Conservation (phyloP, 139 green algal species). For the Picochlorum sp. region DNA sequence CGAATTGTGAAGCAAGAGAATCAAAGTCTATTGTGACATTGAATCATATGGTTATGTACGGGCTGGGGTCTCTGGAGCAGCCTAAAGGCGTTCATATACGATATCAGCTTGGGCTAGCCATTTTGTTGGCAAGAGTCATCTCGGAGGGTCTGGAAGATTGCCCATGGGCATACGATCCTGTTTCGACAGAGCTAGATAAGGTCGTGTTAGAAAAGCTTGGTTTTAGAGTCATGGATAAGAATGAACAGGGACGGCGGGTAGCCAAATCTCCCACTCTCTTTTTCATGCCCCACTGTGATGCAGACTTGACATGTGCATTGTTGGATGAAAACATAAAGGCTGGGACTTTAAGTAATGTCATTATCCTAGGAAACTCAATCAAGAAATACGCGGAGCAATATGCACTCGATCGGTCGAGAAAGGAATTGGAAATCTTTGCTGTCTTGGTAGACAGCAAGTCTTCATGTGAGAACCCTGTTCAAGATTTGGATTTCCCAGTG, state of each 20-base stretch:
- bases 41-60: slow-evolving; percentile 36
- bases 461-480: background rate
- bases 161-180: slow-evolving; percentile 33
- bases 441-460: background rate
- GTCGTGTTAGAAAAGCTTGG: slow-evolving; percentile 11
- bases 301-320: slow-evolving; percentile 28
- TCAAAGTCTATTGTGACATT: background rate
- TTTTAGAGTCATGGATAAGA: background rate
- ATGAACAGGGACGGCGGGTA: slow-evolving; percentile 23
- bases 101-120: slow-evolving; percentile 38
- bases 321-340: slow-evolving; percentile 28
- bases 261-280: slow-evolving; percentile 41
- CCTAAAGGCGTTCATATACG: slow-evolving; percentile 15
- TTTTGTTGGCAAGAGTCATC: slow-evolving; percentile 23
- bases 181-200: slow-evolving; percentile 22
- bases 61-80: slow-evolving; percentile 35
- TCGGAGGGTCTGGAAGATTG: background rate
- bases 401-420: background rate
- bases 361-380: slow-evolving; percentile 45
- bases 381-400: slow-evolving; percentile 11
- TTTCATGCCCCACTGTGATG: slow-evolving; percentile 59
- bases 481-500: background rate
- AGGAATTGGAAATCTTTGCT: background rate
- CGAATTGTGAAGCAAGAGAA: no score
- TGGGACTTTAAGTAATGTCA: slow-evolving; percentile 18